Conservation (phyloP, 2,329 filamentous ascomycete genomes). For the Aspergillus viridinutans region DNA sequence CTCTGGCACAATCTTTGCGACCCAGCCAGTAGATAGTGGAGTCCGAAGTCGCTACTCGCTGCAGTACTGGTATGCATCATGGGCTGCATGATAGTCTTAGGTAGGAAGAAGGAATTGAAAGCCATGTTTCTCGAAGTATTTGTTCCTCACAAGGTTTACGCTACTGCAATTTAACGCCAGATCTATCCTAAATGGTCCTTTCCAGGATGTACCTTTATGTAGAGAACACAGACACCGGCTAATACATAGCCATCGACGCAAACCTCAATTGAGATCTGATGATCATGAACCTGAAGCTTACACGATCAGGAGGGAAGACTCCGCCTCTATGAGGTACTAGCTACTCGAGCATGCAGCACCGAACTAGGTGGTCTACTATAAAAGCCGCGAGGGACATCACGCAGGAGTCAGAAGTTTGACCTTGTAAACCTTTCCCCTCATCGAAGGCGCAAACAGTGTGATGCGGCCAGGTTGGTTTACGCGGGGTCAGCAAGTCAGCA, state of each 20-base stretch:
- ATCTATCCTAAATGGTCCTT: not conserved
- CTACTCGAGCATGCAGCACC: not conserved
- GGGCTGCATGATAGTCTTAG: not conserved
- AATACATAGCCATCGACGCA: not conserved
- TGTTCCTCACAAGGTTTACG: not conserved
- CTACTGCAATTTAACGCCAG: not conserved
- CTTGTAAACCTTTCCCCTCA: conserved; percentile 3
- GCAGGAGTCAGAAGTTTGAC: not conserved
- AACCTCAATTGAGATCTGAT: not conserved
- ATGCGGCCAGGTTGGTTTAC: conserved; percentile 5
- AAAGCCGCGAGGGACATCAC: not conserved
- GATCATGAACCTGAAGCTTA: not conserved
- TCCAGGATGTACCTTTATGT: not conserved
- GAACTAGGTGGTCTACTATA: not conserved
- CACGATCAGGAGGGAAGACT: not conserved
- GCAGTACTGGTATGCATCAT: not conserved
- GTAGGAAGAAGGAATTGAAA: not conserved
- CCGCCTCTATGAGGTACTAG: not conserved
- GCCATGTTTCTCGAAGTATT: not conserved
- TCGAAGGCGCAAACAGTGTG: conserved; percentile 4
- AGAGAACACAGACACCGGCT: not conserved
- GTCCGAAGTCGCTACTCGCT: conserved; percentile 14
- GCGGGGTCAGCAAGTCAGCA: conserved; percentile 9
- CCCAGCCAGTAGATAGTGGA: conserved; percentile 3
- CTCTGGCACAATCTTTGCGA: conserved; percentile 12